Evolutionary conservation across 2,329 filamentous ascomycete genomes (phyloP), one percentile per base, ranked within the genome.

Genomic region (Colletotrichum plurivorum): DNA sequence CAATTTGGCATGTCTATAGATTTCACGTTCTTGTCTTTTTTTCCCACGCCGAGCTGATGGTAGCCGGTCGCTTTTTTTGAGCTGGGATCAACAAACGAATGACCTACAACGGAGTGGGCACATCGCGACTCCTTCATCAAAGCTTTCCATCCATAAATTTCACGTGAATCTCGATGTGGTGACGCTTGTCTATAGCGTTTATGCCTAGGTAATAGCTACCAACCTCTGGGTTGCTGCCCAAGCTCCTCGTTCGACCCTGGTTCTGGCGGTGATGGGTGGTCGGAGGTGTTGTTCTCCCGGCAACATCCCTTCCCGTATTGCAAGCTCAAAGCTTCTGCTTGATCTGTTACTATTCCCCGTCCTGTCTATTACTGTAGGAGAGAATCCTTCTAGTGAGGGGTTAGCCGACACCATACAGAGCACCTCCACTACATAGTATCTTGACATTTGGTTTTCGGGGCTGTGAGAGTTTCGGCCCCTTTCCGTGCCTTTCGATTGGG

Each of bases 1-100:
- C 31, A 36, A 36, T 36, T 36, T 36, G 31, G 31, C 31, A 10
- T 10, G 31, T 36, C 31, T 36, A 36, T 36, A 36, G 31, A 36
- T 36, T 10, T 36, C 10, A 9, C 31, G 31, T 10, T 27, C 27
- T 31, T 36, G 8, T 36, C 31, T n/a, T 43, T 43, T 25, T 25
- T 25, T 25, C 22, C 41, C 13, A 15, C 15, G 41, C 41, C 31
- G 31, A 43, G 16, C 41, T 43, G 45, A 49, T 10, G 10, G 20
- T 31, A 52, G 51, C 64, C 64, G 39, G 43, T n/a, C n/a, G n/a
- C n/a, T 41, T 36, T 36, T 36, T 36, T 36, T 36, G 31, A 36
- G 31, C 31, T 36, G 31, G 64, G 25, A 52, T 52, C 59, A 36
- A 25, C 59, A 36, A 25, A 41, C 45, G 64, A 58, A 57, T 53